Base-by-base conservation (phyloP, 345 rosid genomes). In the Arabidopsis suecica region DNA sequence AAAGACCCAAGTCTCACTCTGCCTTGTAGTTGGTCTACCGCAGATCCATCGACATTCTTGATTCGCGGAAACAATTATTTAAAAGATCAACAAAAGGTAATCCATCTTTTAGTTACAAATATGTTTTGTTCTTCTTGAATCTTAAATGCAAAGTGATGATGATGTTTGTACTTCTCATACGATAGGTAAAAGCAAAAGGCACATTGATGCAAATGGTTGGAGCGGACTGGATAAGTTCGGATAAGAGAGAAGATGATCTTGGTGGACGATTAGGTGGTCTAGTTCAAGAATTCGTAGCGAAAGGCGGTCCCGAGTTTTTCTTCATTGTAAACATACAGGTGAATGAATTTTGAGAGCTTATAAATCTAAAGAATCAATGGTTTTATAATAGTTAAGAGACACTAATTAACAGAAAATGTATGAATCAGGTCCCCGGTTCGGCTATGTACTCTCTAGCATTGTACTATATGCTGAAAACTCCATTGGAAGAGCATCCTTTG, bases 181-280 rank as follows among this genome's bases (percentile, higher is more conserved):
- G 3, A 6, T 78, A 95, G 98, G 53, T 84, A 34, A 95, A 86
- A 73, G 98, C 96, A 65, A 82, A 79, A 30, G 73, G 83, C 63
- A 87, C 97, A 9, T 55, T 89, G 84, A 87, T 84, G 92, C 89
- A 89, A 84, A 80, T 95, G 91, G 80, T 92, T 47, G 99, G 98
- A n/a, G 97, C 96, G 12, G 99, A 95, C 70, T 95, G 97, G 96
- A 81, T 95, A 59, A 87, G 85, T 79, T 93, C 99, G 9, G 77
- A 81, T 69, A 81, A 75, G 68, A 80, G 89, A 23, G 96, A 93
- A 82, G 93, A 90, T 74, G 80, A 89, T 80, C 93, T 95, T 32
- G 90, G 85, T 54, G 82, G 90, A 73, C 88, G 94, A 33, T 81
- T 82, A 23, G 85, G 83, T 32, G 79, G 98, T 59, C 72, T 95